Percentiles rank a stretch among this genome's conserved stretches.
These are phyloP conservation scores for Xylariaceae sp. DNA, from an alignment of 2,329 filamentous ascomycete species.

Conservation along the genomic window DNA sequence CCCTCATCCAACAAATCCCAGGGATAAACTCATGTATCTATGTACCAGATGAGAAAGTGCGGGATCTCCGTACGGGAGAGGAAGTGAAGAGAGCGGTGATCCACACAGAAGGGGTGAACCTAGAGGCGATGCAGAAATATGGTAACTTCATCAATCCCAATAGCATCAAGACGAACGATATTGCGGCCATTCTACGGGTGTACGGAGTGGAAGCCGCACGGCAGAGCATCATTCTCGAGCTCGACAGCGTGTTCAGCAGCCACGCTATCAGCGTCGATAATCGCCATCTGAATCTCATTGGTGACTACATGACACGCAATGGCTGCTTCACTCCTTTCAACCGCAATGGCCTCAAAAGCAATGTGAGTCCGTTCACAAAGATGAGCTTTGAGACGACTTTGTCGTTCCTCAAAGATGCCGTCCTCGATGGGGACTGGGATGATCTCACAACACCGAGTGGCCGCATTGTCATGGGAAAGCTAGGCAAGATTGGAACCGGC, in stretches of 20 bases:
- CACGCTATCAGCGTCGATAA: constrained; percentile 94
- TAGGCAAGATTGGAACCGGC: constrained; percentile 86
- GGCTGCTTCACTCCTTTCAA: constrained; percentile 92
- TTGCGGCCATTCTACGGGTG: constrained; percentile 78
- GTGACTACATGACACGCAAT: constrained; percentile 95
- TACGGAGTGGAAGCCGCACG: constrained; percentile 96
- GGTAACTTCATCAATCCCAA: constrained; percentile 85
- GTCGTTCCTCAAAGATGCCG: constrained; percentile 89
- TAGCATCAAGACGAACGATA: constrained; percentile 89
- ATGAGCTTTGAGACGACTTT: constrained; percentile 99
- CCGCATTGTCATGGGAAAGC: constrained; percentile 83
- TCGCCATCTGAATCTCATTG: constrained; percentile 92
- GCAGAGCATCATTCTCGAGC: constrained; percentile 83
- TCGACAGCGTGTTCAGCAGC: constrained; percentile 82
- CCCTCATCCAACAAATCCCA: constrained; percentile 85
- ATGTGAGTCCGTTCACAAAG: constrained; percentile 92
- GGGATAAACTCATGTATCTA: constrained; percentile 76
- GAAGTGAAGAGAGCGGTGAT: constrained; percentile 62
- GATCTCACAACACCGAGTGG: constrained; percentile 84
- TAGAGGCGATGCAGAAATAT: constrained; percentile 89
- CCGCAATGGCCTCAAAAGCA: constrained; percentile 83
- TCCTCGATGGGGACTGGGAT: constrained; percentile 89
- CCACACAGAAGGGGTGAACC: constrained; percentile 83
- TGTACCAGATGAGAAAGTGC: constrained; percentile 63
- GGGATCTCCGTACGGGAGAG: constrained; percentile 54